Evolutionary conservation across 805 yeast genomes (phyloP).

Genomic region (Candida vaughaniae): DNA sequence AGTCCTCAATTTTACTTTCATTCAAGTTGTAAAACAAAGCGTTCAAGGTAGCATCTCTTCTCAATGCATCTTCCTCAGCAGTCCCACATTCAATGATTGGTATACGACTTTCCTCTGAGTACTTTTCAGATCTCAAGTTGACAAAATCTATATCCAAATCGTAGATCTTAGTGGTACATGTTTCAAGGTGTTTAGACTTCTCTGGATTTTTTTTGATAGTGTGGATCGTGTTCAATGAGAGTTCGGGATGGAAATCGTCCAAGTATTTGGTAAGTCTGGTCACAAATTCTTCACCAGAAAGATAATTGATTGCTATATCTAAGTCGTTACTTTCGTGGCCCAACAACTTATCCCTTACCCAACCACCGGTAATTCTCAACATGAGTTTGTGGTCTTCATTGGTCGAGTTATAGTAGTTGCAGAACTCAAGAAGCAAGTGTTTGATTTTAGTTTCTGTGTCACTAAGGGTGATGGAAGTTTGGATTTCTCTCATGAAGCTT

Average conservation of each 20-base stretch:
- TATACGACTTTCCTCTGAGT: constrained; percentile 80
- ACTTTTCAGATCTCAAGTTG: constrained; percentile 83
- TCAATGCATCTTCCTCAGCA: constrained; percentile 83
- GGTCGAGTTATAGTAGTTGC: constrained; percentile 32
- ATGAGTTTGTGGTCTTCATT: constrained; percentile 33
- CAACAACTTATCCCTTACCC: constrained; percentile 94
- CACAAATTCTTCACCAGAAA: constrained; percentile 88
- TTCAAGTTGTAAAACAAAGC: constrained; percentile 86
- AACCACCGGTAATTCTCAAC: constrained; percentile 90
- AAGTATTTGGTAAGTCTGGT: constrained; percentile 54
- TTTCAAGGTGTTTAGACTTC: constrained; percentile 92
- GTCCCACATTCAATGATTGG: constrained; percentile 85
- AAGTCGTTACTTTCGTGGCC: constrained; percentile 81
- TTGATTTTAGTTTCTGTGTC: constrained; percentile 44
- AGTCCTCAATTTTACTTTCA: constrained; percentile 73
- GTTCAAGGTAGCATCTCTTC: constrained; percentile 95
- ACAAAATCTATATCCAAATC: constrained; percentile 93
- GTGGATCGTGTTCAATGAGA: constrained; percentile 43
- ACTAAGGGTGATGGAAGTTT: constrained; percentile 30
- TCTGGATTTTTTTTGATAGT: constrained; percentile 91
- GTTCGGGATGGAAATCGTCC: constrained; percentile 23
- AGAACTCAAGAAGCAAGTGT: constrained; percentile 40
- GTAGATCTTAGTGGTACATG: constrained; percentile 86
- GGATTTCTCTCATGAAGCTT: constrained; percentile 4
- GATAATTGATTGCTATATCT: constrained; percentile 83